Percentiles rank a stretch among this genome's conserved stretches.
Conservation (phyloP, 331 rosid species). For the Acacia pycnantha region DNA sequence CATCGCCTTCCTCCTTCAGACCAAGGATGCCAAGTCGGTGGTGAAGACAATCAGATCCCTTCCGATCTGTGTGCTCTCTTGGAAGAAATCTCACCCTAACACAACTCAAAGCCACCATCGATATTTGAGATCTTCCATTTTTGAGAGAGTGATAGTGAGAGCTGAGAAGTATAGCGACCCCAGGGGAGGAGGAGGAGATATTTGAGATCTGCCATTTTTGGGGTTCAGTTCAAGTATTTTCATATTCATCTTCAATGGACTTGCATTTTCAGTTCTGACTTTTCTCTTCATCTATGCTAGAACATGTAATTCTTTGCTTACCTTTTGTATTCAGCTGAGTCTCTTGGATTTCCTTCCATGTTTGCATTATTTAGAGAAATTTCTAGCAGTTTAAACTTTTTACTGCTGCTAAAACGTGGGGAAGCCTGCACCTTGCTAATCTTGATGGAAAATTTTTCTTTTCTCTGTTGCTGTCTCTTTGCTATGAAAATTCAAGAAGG, state of each 20-base stretch:
- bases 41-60: too few relatives aligned
- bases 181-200: constrained; percentile 21
- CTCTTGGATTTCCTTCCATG: background rate
- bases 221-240: constrained; percentile 47
- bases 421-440: constrained; percentile 11
- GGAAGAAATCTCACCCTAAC: too few relatives aligned
- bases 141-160: constrained; percentile 8
- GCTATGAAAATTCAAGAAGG: constrained; percentile 21
- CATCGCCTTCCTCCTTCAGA: too few relatives aligned
- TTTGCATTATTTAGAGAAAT: constrained; percentile 9
- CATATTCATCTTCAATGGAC: constrained; percentile 29
- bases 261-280: background rate
- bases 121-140: too few relatives aligned
- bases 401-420: constrained; percentile 12
- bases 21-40: too few relatives aligned
- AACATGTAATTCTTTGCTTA: background rate
- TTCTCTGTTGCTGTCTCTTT: constrained; percentile 8
- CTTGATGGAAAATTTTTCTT: constrained; percentile 17
- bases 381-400: background rate
- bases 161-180: constrained; percentile 18
- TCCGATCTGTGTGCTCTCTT: too few relatives aligned
- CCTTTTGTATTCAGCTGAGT: background rate
- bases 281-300: background rate
- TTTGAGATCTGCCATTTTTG: constrained; percentile 62
- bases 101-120: too few relatives aligned